These are phyloP conservation scores for Tricholomella constricta DNA, from an alignment of 768 basidiomycete species.

Conservation along the genomic window DNA sequence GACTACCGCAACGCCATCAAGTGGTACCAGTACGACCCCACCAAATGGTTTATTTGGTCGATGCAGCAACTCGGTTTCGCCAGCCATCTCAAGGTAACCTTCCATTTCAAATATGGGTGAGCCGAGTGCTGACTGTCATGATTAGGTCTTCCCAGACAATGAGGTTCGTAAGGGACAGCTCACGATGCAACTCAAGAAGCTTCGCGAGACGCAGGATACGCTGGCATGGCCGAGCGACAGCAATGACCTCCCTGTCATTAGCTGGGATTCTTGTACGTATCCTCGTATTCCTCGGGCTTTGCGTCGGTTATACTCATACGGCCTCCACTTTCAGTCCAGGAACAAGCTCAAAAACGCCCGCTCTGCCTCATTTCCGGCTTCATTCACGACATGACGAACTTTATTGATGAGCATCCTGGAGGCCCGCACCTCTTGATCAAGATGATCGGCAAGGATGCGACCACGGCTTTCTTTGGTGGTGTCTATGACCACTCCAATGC, in stretches of 20 bases:
- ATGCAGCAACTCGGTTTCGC: slow-evolving; percentile 65
- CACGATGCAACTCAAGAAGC: slow-evolving; percentile 91
- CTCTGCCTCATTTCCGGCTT: slow-evolving; percentile 88
- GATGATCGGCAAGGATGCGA: slow-evolving; percentile 88
- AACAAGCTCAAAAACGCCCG: slow-evolving; percentile 77
- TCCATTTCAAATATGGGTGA: not conserved
- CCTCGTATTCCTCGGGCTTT: not conserved
- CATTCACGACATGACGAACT: slow-evolving; percentile 86
- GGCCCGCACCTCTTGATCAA: slow-evolving; percentile 83
- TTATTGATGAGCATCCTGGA: slow-evolving; percentile 91
- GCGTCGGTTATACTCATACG: slow-evolving; percentile 1
- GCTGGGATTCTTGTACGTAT: slow-evolving; percentile 81
- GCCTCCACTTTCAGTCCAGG: slow-evolving; percentile 54
- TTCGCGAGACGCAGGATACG: slow-evolving; percentile 74
- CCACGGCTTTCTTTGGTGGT: slow-evolving; percentile 92
- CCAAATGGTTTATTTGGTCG: slow-evolving; percentile 86
- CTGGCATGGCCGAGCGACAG: slow-evolving; percentile 80
- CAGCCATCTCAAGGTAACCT: slow-evolving; percentile 61
- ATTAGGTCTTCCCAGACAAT: slow-evolving; percentile 52
- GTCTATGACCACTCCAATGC: slow-evolving; percentile 90
- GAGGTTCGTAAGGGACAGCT: slow-evolving; percentile 85
- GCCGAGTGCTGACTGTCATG: not conserved
- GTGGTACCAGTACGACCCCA: slow-evolving; percentile 93
- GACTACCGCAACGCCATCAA: slow-evolving; percentile 96
- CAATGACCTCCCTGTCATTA: slow-evolving; percentile 77